Evolutionary conservation across 768 basidiomycete genomes (phyloP), one percentile per base, ranked within the genome.

Genomic region (Tulasnella sp.): DNA sequence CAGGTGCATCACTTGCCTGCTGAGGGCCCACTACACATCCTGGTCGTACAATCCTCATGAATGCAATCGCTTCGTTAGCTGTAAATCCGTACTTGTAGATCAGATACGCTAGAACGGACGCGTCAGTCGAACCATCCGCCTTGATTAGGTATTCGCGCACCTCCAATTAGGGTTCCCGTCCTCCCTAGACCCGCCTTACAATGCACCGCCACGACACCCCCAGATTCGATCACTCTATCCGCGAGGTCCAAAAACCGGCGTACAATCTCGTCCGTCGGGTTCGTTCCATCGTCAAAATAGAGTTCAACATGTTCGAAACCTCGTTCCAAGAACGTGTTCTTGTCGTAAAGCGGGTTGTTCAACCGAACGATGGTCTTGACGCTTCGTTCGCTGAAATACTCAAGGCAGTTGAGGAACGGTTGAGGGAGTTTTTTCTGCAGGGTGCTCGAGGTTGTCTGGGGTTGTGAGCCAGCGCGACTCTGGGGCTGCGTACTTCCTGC

Each of bases 21-120:
- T 91, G 88, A 17, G 88, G 88, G 11, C 89, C 89, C 49, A 93
- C 90, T 41, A 92, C 89, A 57, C 84, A 85, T 5, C 92, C 94
- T 2, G 96, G 96, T 42, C 96, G 82, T 55, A 96, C 83, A 63
- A 99, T 89, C 17, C 96, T 84, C 96, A 98, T 98, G 70, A 93
- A 97, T 0, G 86, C 96, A 57, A 98, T 98, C 4, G 86, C 96
- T 70, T 98, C 90, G 49, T 83, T 79, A 1, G 94, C 94, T 15
- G 92, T 90, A 68, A 99, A 99, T 19, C 88, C 89, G 65, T 97
- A 94, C 70, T 97, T 97, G 87, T 96, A 99, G 60, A 96, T 88
- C 55, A 99, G 77, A 74, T 97, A 98, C 7, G 94, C 96, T 72
- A 56, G 7, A 49, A 34, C 12, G 17, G n/a, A 4, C 19, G 27